phyloP scores from a whole-genome alignment of 1,139 yeast genomes.

The Geotrichum candidum region DNA sequence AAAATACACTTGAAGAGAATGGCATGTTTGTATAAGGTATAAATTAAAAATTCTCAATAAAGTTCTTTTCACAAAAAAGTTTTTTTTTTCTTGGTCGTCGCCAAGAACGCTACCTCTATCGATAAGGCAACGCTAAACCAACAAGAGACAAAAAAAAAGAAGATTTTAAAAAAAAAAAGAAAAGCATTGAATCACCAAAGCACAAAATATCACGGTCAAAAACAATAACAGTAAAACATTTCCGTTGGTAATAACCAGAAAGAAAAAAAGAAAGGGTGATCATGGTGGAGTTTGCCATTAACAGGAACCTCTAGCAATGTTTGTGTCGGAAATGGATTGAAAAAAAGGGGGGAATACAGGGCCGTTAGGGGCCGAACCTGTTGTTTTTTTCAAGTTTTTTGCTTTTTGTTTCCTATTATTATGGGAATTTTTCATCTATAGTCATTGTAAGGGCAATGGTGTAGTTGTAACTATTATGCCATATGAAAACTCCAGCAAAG shows the following conservation, averaged over 20 bases:
- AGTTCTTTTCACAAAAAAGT: background rate
- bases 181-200: background rate
- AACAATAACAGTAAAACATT: background rate
- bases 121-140: background rate
- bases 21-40: background rate
- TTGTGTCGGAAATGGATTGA: no score
- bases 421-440: background rate
- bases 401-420: no score
- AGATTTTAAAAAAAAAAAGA: background rate
- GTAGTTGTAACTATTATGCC: background rate
- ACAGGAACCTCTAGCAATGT: background rate
- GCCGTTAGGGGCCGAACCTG: no score
- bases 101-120: background rate
- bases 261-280: no score
- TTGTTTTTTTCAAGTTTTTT: no score
- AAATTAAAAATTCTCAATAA: background rate
- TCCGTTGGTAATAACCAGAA: background rate
- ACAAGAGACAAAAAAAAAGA: background rate
- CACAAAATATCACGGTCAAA: background rate
- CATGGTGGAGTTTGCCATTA: no score
- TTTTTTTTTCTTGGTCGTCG: background rate
- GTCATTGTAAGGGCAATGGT: background rate
- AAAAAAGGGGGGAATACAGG: no score
- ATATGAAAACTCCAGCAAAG: background rate
- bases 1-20: background rate